These are phyloP conservation scores for Pichia cabralensis DNA, from an alignment of 805 yeast species.

Conservation along the genomic window DNA sequence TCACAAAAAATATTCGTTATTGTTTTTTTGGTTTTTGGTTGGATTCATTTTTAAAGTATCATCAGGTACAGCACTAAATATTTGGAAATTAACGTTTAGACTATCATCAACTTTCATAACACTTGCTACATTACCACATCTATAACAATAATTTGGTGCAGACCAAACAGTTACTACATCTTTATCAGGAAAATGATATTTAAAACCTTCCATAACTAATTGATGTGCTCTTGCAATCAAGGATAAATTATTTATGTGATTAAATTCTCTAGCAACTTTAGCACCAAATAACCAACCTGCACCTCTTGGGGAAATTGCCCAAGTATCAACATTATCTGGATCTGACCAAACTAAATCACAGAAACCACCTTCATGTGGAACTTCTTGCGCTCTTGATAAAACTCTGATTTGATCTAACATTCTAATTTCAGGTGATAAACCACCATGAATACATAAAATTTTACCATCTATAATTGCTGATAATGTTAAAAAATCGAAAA, in stretches of 20 bases:
- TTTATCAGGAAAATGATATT: constrained; percentile 91
- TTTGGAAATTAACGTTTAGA: constrained; percentile 80
- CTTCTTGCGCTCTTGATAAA: constrained; percentile 91
- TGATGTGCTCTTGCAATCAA: constrained; percentile 96
- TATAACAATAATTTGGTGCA: constrained; percentile 93
- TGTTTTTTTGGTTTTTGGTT: constrained; percentile 26
- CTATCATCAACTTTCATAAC: constrained; percentile 93
- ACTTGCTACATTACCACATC: constrained; percentile 97
- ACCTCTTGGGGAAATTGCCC: constrained; percentile 98
- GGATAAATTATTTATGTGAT: constrained; percentile 82
- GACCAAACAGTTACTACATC: constrained; percentile 98
- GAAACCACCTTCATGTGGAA: constrained; percentile 98
- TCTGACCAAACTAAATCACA: constrained; percentile 97
- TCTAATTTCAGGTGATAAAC: constrained; percentile 91
- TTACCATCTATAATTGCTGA: constrained; percentile 96
- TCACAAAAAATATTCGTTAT: constrained; percentile 29
- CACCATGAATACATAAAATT: constrained; percentile 94
- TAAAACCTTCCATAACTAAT: constrained; percentile 96
- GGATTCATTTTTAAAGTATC: constrained; percentile 37
- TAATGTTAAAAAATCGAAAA: constrained; percentile 83
- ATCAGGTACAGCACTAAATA: constrained; percentile 92
- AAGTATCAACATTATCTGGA: constrained; percentile 94
- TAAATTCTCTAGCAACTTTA: constrained; percentile 89
- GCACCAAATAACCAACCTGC: constrained; percentile 98
- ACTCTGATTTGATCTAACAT: constrained; percentile 96